These are phyloP conservation scores for Phylloboletellus chloephorus DNA, from an alignment of 1,284 basidiomycete species.

Conservation along the genomic window DNA sequence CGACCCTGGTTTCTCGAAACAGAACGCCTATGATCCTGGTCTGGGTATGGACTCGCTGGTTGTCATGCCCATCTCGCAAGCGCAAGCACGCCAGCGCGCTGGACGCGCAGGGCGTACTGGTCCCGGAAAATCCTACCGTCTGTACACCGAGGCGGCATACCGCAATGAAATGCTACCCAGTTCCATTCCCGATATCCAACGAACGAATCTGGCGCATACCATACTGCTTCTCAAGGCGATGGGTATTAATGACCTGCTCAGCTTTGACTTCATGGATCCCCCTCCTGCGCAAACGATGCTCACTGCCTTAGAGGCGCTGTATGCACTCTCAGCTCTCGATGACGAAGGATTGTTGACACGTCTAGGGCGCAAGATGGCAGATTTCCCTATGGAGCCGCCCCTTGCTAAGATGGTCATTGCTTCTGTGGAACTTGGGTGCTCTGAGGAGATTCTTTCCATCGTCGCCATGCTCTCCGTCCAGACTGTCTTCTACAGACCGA, in stretches of 20 bases:
- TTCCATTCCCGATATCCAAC: slow-evolving; percentile 95
- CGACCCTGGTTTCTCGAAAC: slow-evolving; percentile 98
- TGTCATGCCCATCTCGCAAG: slow-evolving; percentile 99
- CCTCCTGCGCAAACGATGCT: slow-evolving; percentile 95
- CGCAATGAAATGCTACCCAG: slow-evolving; percentile 99
- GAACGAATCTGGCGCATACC: slow-evolving; percentile 89
- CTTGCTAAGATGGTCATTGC: slow-evolving; percentile 98
- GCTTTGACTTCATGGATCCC: slow-evolving; percentile 99
- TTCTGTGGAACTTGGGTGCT: slow-evolving; percentile 95
- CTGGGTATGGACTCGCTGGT: slow-evolving; percentile 98
- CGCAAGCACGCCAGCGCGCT: slow-evolving; percentile 91
- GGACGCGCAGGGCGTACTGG: slow-evolving; percentile 97
- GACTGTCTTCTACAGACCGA: slow-evolving; percentile 95
- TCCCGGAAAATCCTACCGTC: slow-evolving; percentile 96
- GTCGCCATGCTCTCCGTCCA: slow-evolving; percentile 98
- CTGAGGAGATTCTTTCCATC: slow-evolving; percentile 94
- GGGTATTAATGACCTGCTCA: slow-evolving; percentile 97
- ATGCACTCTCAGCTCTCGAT: slow-evolving; percentile 93
- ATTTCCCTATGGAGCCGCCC: slow-evolving; percentile 97
- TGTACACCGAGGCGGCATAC: slow-evolving; percentile 97
- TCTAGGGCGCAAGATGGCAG: slow-evolving; percentile 97
- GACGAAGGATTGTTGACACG: slow-evolving; percentile 94
- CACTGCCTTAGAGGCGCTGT: slow-evolving; percentile 89
- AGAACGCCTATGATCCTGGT: slow-evolving; percentile 96
- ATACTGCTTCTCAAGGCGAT: slow-evolving; percentile 97